Base-by-base conservation (phyloP, 1,139 yeast species). In the Kodamaea derodonti region DNA sequence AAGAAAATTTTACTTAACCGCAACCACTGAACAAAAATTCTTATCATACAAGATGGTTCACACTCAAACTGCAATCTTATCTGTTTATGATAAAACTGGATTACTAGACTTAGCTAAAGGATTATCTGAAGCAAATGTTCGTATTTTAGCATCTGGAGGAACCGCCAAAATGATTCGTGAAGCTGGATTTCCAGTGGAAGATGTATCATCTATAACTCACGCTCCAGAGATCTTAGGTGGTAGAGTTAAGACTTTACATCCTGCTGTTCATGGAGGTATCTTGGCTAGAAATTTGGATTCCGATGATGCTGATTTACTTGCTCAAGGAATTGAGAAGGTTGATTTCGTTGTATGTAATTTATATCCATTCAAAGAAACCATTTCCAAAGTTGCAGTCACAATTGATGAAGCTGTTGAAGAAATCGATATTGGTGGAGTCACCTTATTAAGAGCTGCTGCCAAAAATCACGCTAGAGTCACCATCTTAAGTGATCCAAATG, bases 181-280 rank as follows among this genome's bases (percentile, higher is more conserved):
- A 60, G 95, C 97, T 36, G 98, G 97, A 10, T 92, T 92, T 78
- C 94, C 95, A 33, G 97, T 92, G 20, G 95, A 88, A 48, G 98
- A 92, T 57, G 97, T 92, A 37, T 82, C 95, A 34, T 65, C 94
- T 41, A 87, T 92, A 58, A 92, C 98, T 33, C 95, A 88, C 57
- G 97, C 97, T 24, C 98, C 98, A 36, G 98, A 92, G 66, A 92
- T 92, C 96, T 75, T 92, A 50, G 95, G 97, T 40, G 98, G 98
- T 43, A 79, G 98, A 68, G 98, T 92, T 52, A 92, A 92, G 73
- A 92, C 98, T 40, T 75, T 92, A 54, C 98, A 92, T 62, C 98
- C 98, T 28, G 97, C 97, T 30, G 96, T 92, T 41, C 98, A 92
- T 61, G 98, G 95, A 49, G 98, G 97, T 71, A 92, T 92, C 52